Percentiles rank a stretch among this genome's conserved stretches.
phyloP scores from a whole-genome alignment of 2,329 filamentous ascomycete species.

The Aspergillus sp. region DNA sequence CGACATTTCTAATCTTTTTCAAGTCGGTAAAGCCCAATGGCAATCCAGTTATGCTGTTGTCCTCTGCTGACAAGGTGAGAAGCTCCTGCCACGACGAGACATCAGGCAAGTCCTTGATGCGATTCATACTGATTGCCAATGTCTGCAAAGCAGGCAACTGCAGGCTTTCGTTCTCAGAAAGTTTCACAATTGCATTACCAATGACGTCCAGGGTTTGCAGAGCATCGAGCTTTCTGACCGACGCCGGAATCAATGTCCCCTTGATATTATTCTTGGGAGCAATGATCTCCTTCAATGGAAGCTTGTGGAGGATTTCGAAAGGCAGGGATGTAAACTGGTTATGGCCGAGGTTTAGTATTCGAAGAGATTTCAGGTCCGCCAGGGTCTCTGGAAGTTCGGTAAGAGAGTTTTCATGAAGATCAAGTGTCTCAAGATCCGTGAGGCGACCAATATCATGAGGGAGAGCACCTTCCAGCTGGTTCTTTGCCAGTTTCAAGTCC shows the following conservation, averaged over 20 bases:
- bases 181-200: slow-evolving; percentile 68
- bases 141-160: slow-evolving; percentile 72
- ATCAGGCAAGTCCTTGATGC: slow-evolving; percentile 72
- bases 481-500: slow-evolving; percentile 81
- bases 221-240: slow-evolving; percentile 61
- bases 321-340: slow-evolving; percentile 76
- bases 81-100: slow-evolving; percentile 75
- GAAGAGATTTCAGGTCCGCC: slow-evolving; percentile 69
- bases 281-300: slow-evolving; percentile 75
- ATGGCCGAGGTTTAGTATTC: slow-evolving; percentile 76
- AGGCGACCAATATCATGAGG: slow-evolving; percentile 67
- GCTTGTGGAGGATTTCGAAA: slow-evolving; percentile 67
- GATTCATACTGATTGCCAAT: slow-evolving; percentile 79
- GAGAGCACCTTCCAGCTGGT: slow-evolving; percentile 71
- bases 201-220: slow-evolving; percentile 80
- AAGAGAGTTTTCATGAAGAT: slow-evolving; percentile 80
- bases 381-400: slow-evolving; percentile 70
- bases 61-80: slow-evolving; percentile 74
- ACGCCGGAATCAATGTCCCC: slow-evolving; percentile 70
- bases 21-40: slow-evolving; percentile 75
- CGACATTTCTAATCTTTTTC: slow-evolving; percentile 71
- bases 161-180: slow-evolving; percentile 57
- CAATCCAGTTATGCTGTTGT: slow-evolving; percentile 78
- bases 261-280: slow-evolving; percentile 78
- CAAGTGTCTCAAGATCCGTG: slow-evolving; percentile 74